A percentile compares a stretch with the other conserved stretches of the same genome.
Evolutionary conservation across 352 stramenopile genomes (phyloP).

Genomic region (Phytophthora uliginosa): DNA sequence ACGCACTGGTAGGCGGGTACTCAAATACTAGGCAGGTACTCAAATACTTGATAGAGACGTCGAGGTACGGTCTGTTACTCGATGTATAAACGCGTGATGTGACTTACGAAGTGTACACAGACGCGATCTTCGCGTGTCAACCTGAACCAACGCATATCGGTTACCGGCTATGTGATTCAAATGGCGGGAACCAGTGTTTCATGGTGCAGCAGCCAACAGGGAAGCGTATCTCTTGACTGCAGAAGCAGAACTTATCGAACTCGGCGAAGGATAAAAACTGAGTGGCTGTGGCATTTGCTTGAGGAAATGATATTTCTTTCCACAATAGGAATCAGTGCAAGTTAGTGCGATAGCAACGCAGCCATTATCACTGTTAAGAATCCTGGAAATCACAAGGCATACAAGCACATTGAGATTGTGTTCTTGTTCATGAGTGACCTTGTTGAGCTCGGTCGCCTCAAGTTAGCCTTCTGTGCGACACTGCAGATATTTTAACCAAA

Average conservation of each 20-base stretch:
- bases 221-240: constrained; percentile 20
- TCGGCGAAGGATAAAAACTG: too few species aligned
- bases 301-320: too few species aligned
- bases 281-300: too few species aligned
- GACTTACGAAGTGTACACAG: constrained; percentile 15
- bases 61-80: constrained; percentile 16
- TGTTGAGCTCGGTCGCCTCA: too few species aligned
- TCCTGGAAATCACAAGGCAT: constrained; percentile 1
- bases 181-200: neutral
- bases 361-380: constrained; percentile 9
- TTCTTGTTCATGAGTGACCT: too few species aligned
- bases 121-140: constrained; percentile 6
- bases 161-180: too few species aligned
- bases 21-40: constrained; percentile 30
- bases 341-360: too few species aligned
- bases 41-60: constrained; percentile 28
- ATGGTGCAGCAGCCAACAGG: constrained; percentile 17
- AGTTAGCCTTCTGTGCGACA: too few species aligned
- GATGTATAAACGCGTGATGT: constrained; percentile 14
- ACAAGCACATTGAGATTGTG: too few species aligned
- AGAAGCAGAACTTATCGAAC: constrained; percentile 21
- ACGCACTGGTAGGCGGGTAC: constrained; percentile 38
- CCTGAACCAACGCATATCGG: too few species aligned
- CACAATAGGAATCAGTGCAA: too few species aligned
- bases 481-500: too few species aligned